A percentile compares a stretch with the other conserved stretches of the same genome.
phyloP scores from a whole-genome alignment of 1,139 yeast genomes.

The Geotrichum aggregatum region DNA sequence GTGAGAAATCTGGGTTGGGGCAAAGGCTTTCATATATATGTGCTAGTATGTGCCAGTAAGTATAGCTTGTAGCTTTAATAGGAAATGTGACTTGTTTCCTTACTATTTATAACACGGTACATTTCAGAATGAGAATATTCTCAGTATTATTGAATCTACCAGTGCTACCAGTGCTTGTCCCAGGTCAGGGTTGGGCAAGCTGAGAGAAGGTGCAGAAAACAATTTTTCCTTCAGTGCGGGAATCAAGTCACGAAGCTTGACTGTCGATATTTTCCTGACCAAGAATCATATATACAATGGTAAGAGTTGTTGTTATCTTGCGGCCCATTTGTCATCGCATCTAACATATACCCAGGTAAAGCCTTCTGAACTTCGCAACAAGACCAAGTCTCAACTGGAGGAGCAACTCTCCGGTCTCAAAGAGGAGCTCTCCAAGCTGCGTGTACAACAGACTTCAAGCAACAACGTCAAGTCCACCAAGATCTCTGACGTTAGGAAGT shows the following conservation, averaged over 20 bases:
- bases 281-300: slow-evolving; percentile 12
- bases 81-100: slow-evolving; percentile 4
- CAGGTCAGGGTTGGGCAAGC: neutral
- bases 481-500: slow-evolving; percentile 90
- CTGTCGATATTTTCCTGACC: slow-evolving; percentile 7
- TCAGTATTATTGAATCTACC: neutral
- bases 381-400: slow-evolving; percentile 96
- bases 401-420: slow-evolving; percentile 90
- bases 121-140: neutral
- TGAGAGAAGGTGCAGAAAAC: neutral
- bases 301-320: neutral
- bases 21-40: too few species aligned
- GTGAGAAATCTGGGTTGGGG: neutral
- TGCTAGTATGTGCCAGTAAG: too few species aligned
- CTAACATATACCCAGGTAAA: slow-evolving; percentile 44
- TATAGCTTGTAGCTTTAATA: neutral
- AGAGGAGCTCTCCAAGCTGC: slow-evolving; percentile 94
- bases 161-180: neutral
- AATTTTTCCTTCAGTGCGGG: slow-evolving; percentile 1
- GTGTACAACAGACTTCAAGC: slow-evolving; percentile 75
- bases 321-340: neutral
- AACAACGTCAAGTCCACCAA: slow-evolving; percentile 52
- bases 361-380: slow-evolving; percentile 95
- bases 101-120: neutral
- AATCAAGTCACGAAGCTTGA: slow-evolving; percentile 5